Evolutionary conservation across 331 rosid genomes (phyloP), one percentile per base, ranked within the genome.

Genomic region (Erythrophleum ivorense): DNA sequence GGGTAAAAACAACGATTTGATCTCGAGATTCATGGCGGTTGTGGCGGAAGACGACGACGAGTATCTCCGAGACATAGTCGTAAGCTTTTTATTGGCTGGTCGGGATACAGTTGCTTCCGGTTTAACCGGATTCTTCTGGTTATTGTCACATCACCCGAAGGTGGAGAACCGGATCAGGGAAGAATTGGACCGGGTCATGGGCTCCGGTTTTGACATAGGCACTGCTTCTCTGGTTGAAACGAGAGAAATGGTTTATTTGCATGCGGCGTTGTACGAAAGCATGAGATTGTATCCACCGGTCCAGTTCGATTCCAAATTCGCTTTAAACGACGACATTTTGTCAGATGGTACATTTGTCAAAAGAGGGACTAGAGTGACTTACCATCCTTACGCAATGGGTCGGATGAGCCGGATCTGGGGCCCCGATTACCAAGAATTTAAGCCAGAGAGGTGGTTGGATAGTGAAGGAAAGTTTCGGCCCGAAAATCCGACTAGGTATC

Each of bases 261-360:
- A 87, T 18, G 90, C 92, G 9, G 90, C 92, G 11, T 55, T 87
- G 31, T 85, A 89, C 43, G 92, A 89, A 76, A 89, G 90, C 78
- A 89, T 89, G 92, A 40, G 92, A 82, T 52, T 89, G 10, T 89
- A 85, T 66, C 90, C 89, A 1, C 89, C 89, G 4, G 92, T 85
- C 3, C 82, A 88, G 40, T 5, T 7, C 31, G 92, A 87, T 52
- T 38, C 62, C 11, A 89, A 89, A 50, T 46, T 81, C 18, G 86
- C 78, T 0, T 73, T 1, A 31, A 62, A 2, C 11, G 88, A 87
- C 29, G 89, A 89, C 63, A 67, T 87, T 7, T 66, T 89, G 71
- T 90, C 90, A 12, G 86, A 83, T 1, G 92, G 90, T 19, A 89
- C 86, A 4, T 55, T 62, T 77, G 89, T 89, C 81, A 81, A n/a